phyloP scores from a whole-genome alignment of 78 protist species.

The Protostelium mycophagum region DNA sequence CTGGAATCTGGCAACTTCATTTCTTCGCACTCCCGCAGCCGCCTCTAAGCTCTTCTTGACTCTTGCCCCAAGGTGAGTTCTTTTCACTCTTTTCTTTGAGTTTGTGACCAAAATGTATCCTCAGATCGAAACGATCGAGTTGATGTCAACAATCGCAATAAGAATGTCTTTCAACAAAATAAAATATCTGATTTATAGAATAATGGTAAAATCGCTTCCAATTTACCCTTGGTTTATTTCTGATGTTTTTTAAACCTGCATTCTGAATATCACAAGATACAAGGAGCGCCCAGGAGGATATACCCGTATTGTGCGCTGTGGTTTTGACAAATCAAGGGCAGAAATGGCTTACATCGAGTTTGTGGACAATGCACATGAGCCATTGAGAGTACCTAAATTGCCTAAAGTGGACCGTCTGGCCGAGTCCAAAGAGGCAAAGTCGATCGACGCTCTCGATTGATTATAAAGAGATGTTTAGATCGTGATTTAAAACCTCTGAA shows the following conservation, averaged over 20 bases:
- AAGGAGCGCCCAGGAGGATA: conserved; percentile 56
- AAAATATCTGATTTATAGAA: no score
- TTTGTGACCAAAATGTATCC: no score
- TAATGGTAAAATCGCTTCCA: no score
- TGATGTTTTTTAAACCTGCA: no score
- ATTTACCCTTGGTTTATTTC: no score
- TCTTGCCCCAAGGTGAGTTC: neutral
- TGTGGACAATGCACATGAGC: conserved; percentile 37
- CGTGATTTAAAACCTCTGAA: no score
- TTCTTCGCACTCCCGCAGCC: neutral
- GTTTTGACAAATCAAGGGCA: conserved; percentile 29
- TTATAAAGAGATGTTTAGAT: neutral
- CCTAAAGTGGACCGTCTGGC: conserved; percentile 10
- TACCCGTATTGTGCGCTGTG: conserved; percentile 58
- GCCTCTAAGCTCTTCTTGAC: neutral
- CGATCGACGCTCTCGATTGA: neutral
- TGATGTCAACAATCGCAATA: no score
- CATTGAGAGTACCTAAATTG: conserved; percentile 38
- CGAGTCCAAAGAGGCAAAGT: neutral
- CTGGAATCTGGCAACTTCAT: neutral
- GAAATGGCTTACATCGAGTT: conserved; percentile 64
- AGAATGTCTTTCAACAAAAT: no score
- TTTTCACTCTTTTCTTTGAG: no score
- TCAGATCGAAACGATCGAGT: no score
- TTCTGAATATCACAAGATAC: conserved; percentile 7